Evolutionary conservation across 2,329 filamentous ascomycete genomes (phyloP).

Genomic region (Pseudocercospora macadamiae): DNA sequence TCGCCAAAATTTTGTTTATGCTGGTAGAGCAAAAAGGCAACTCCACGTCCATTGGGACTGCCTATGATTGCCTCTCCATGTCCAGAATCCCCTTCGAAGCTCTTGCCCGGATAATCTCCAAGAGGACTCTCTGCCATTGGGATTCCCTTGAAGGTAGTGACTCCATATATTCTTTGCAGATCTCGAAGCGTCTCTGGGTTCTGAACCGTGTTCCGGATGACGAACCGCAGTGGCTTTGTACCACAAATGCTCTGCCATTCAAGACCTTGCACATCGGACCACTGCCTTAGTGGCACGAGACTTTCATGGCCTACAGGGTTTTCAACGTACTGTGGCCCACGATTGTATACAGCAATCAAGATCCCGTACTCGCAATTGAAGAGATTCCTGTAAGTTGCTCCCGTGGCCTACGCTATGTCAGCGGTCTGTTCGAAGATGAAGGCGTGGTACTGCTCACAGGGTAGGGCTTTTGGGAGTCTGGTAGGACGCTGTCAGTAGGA

Average conservation of each 20-base stretch:
- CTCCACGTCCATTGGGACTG: constrained; percentile 13
- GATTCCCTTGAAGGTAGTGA: not conserved
- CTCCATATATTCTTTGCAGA: not conserved
- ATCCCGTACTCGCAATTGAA: not conserved
- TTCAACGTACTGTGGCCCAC: not conserved
- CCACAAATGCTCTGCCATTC: not conserved
- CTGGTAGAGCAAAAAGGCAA: constrained; percentile 11
- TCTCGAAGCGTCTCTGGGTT: not conserved
- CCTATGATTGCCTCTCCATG: constrained; percentile 3
- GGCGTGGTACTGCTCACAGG: not conserved
- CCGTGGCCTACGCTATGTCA: not conserved
- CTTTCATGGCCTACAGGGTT: not conserved
- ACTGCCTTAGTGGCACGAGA: not conserved
- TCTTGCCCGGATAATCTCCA: not conserved
- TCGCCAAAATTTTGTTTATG: constrained; percentile 15
- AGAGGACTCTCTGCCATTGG: constrained; percentile 1
- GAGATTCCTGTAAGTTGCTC: not conserved
- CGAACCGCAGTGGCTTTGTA: not conserved
- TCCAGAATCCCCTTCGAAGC: not conserved
- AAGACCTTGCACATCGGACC: not conserved
- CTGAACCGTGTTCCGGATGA: not conserved
- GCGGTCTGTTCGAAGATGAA: not conserved
- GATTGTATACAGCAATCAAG: not conserved
- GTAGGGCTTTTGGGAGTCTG: not conserved
- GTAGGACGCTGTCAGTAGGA: not conserved